Evolutionary conservation across 148 eudicot genomes (phyloP), one percentile per base, ranked within the genome.

Genomic region (Camellia lanceoleosa): DNA sequence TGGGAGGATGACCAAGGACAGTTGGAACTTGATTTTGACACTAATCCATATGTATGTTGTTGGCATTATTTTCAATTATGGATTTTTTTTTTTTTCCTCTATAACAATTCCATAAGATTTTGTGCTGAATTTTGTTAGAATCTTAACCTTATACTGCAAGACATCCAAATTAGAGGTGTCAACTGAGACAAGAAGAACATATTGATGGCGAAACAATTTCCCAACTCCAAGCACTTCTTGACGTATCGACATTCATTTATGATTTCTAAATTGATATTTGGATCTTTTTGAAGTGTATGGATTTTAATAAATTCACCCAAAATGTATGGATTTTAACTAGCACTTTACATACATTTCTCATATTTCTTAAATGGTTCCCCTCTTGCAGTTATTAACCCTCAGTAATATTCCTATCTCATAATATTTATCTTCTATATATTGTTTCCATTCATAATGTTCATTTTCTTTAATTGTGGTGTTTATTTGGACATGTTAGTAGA

Each of bases 1-100:
- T 95, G 99, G 99, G 99, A 95, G 86, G 97, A 95, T 85, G 99
- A 93, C 47, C 90, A 90, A 89, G 97, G 92, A 73, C 82, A 79
- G 49, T 74, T 88, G 62, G 99, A 95, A 77, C 91, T 95, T 63
- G 99, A 95, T 80, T 95, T 95, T 75, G 92, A 89, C 71, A 72
- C 91, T 82, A 98, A 92, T 86, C 87, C 71, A 82, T 85, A 93
- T 84, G 98, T 95, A 87, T 54, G 91, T 66, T 30, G 55, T 60
- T 62, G 58, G 5, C 9, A 23, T 73, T 49, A n/a, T 20, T 30
- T 77, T 16, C 4, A 12, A 60, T 55, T 82, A n/a, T 76, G 71
- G 60, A 51, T 13, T 66, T 69, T 16, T 74, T 63, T n/a, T 11
- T 30, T 54, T n/a, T n/a, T n/a, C n/a, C 3, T 5, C 51, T 68